Evolutionary conservation across 1,139 yeast species (phyloP), one percentile per base, ranked within the genome.

Genomic region (Saccharomyces hybrid): DNA sequence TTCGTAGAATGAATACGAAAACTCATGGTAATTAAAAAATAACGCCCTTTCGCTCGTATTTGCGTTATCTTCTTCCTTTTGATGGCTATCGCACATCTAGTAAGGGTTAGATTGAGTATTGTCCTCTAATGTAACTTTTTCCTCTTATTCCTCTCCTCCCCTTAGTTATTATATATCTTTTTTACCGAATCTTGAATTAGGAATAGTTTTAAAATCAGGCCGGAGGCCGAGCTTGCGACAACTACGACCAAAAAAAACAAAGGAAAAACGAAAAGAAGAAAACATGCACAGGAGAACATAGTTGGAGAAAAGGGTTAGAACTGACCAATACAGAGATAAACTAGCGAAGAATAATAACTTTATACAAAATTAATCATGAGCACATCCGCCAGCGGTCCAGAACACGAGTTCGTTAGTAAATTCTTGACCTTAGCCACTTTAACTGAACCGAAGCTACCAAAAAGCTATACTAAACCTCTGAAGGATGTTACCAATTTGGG

Each of bases 1-100:
- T 28, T 66, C 62, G 65, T 73, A 76, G 48, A 70, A 69, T 2
- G 70, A 68, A 26, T 73, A 72, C 11, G 78, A 62, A 63, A 73
- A 82, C 65, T 85, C 90, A 62, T 85, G 88, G 62, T 83, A 83
- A 64, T 85, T 85, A 76, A 83, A 85, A 66, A 81, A 83, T n/a
- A 73, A 57, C 2, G 74, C 68, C 25, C 54, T 47, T 2, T 57
- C 53, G 44, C 44, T 16, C 26, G 49, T 46, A 13, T 29, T 51
- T 28, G 55, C 53, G 3, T 46, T 48, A 13, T 47, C 34, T 16
- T 52, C 16, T 53, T 60, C 23, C 58, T 59, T 54, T 62, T 58
- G 53, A 46, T 54, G 7, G 44, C 34, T 4, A 54, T 13, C 27
- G 47, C 38, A 49, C 51, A 32, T 42, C 52, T 19, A 29, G 54